Percentiles rank a stretch among this genome's conserved stretches.
phyloP scores from a whole-genome alignment of 768 basidiomycete species.

The Lactarius evosmus region DNA sequence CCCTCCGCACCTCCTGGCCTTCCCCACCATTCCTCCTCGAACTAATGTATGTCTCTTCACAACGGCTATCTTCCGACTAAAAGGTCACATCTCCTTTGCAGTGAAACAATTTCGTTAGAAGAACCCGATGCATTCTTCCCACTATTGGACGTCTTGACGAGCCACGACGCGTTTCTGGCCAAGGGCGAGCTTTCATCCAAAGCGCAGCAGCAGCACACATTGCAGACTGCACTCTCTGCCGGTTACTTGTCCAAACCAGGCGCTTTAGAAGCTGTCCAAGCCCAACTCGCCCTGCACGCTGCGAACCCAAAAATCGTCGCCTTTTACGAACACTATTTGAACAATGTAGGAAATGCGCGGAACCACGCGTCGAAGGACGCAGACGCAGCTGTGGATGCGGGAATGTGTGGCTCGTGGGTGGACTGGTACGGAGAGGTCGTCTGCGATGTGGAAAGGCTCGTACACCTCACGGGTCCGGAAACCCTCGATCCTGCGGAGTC shows the following conservation, averaged over 20 bases:
- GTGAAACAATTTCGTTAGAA: conserved; percentile 79
- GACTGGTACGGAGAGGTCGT: conserved; percentile 78
- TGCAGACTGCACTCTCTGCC: conserved; percentile 48
- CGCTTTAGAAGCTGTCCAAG: conserved; percentile 55
- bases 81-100: conserved; percentile 34
- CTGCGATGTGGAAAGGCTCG: conserved; percentile 62
- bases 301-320: conserved; percentile 81
- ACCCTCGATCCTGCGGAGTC: conserved; percentile 42
- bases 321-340: conserved; percentile 69
- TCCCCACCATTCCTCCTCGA: conserved; percentile 31
- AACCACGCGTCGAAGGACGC: conserved; percentile 26
- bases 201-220: conserved; percentile 50
- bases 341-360: conserved; percentile 31
- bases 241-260: conserved; percentile 51
- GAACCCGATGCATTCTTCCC: conserved; percentile 73
- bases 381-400: conserved; percentile 21
- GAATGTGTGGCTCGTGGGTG: conserved; percentile 68
- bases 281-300: conserved; percentile 74
- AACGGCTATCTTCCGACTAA: not conserved
- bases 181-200: conserved; percentile 43
- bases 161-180: conserved; percentile 43
- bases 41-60: conserved; percentile 10
- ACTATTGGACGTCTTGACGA: conserved; percentile 61
- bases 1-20: conserved; percentile 39
- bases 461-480: conserved; percentile 50